A percentile compares a stretch with the other conserved stretches of the same genome.
Conservation (phyloP, 2,329 filamentous ascomycete genomes). For the Helminthosporium solani region DNA sequence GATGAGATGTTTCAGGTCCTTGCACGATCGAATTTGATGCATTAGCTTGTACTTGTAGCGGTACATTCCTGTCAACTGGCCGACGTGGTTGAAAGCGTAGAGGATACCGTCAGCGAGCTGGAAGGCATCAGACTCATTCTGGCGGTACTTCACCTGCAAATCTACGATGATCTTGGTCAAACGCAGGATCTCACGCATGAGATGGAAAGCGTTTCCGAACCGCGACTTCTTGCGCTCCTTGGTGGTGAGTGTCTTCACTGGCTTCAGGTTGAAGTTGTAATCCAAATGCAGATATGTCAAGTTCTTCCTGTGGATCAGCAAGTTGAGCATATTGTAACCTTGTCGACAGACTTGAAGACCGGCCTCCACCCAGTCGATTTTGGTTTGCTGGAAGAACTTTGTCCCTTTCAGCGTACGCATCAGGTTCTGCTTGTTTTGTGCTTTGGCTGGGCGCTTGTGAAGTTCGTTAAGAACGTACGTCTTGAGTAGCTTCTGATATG, state of each 20-base stretch:
- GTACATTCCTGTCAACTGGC: constrained; percentile 98
- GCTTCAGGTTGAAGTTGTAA: constrained; percentile 99
- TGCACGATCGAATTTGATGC: constrained; percentile 99
- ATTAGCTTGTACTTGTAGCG: constrained; percentile 99
- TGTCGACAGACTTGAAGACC: constrained; percentile 97
- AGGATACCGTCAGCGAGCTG: constrained; percentile 96
- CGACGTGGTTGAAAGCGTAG: constrained; percentile 99
- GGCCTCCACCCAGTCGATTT: constrained; percentile 98
- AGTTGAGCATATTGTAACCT: constrained; percentile 98
- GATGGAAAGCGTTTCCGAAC: constrained; percentile 97
- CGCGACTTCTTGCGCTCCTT: constrained; percentile 99
- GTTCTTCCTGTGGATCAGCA: constrained; percentile 97
- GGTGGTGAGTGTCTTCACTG: constrained; percentile 96
- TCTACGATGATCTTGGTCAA: constrained; percentile 97
- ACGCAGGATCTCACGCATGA: constrained; percentile 96
- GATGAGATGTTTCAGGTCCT: constrained; percentile 97
- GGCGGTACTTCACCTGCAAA: constrained; percentile 93
- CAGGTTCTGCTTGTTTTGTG: constrained; percentile 90
- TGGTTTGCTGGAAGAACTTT: constrained; percentile 99
- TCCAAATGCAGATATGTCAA: constrained; percentile 96
- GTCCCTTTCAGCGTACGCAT: constrained; percentile 89
- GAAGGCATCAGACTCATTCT: constrained; percentile 98
- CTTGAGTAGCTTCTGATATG: constrained; percentile 97
- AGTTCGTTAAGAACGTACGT: constrained; percentile 94
- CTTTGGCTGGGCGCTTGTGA: constrained; percentile 93